Evolutionary conservation across 2,329 filamentous ascomycete genomes (phyloP).

Genomic region (Didymellaceae sp.): DNA sequence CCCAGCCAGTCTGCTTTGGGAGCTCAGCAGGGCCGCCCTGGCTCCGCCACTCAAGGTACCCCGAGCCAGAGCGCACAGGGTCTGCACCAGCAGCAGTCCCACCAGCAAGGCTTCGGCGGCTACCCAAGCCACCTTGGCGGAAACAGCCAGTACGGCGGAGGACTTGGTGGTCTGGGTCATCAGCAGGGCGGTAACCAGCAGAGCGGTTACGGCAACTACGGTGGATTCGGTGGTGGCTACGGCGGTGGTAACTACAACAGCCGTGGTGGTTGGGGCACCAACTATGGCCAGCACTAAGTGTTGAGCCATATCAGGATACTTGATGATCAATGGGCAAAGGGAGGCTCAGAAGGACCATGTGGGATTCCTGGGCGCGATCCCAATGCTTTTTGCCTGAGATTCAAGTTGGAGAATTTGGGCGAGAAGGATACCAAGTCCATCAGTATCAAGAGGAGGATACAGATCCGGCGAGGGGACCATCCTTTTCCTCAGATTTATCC

Average conservation of each 20-base stretch:
- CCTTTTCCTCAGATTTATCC: constrained; percentile 24
- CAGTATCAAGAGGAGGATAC: constrained; percentile 19
- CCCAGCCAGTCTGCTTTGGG: constrained; percentile 66
- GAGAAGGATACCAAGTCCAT: constrained; percentile 36
- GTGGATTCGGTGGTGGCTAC: constrained; percentile 50
- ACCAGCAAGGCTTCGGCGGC: constrained; percentile 64
- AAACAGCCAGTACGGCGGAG: constrained; percentile 60
- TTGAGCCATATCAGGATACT: neutral
- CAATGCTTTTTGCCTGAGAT: constrained; percentile 5
- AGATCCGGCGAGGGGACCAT: constrained; percentile 34
- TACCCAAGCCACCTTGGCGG: constrained; percentile 60
- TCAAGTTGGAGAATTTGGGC: constrained; percentile 8
- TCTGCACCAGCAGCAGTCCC: constrained; percentile 62
- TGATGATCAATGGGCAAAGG: constrained; percentile 8
- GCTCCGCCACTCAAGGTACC: constrained; percentile 66
- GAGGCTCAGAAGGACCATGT: neutral
- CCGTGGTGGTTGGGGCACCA: constrained; percentile 58
- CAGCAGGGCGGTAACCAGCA: constrained; percentile 55
- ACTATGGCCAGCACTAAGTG: constrained; percentile 51
- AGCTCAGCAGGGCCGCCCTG: constrained; percentile 65
- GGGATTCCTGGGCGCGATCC: neutral
- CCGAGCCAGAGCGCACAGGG: constrained; percentile 60
- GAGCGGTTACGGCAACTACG: constrained; percentile 52
- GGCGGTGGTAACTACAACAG: constrained; percentile 50
- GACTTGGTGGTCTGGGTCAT: constrained; percentile 60